phyloP scores from a whole-genome alignment of 1,284 basidiomycete genomes.

The Austropuccinia psidii region DNA sequence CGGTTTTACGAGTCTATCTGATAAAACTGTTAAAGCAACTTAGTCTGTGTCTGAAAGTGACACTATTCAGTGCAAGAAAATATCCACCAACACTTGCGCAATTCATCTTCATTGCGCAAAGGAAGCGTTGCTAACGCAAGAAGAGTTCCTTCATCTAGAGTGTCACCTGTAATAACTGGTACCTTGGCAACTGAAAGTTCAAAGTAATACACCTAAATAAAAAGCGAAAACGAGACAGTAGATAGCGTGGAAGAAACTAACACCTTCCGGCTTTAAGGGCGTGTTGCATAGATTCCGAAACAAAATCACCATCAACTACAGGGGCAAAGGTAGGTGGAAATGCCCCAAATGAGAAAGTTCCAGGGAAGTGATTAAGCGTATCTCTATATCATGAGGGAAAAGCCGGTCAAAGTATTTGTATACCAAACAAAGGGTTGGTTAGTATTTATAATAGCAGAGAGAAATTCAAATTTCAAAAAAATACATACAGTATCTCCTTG shows the following conservation, averaged over 20 bases:
- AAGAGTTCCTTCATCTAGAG: conserved; percentile 24
- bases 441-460: too few relatives aligned
- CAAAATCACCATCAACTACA: conserved; percentile 25
- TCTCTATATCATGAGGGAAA: background rate
- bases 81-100: conserved; percentile 14
- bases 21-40: conserved; percentile 6
- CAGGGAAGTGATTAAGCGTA: conserved; percentile 11
- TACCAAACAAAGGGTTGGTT: background rate
- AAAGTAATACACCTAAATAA: background rate
- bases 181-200: conserved; percentile 8
- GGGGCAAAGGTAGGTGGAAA: conserved; percentile 18
- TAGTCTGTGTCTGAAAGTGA: too few relatives aligned
- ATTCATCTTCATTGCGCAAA: conserved; percentile 5
- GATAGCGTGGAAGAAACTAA: background rate
- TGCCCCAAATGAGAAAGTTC: conserved; percentile 17
- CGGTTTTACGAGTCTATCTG: background rate
- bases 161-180: conserved; percentile 7
- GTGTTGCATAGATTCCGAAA: conserved; percentile 1
- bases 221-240: background rate
- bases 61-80: background rate
- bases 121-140: conserved; percentile 12
- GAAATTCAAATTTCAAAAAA: background rate
- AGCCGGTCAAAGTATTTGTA: background rate
- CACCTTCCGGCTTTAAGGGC: conserved; percentile 21
- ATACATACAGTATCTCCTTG: conserved; percentile 17